A percentile compares a stretch with the other conserved stretches of the same genome.
These are phyloP conservation scores for Vaccinium corymbosum DNA, from an alignment of 148 eudicot genomes.

Conservation along the genomic window DNA sequence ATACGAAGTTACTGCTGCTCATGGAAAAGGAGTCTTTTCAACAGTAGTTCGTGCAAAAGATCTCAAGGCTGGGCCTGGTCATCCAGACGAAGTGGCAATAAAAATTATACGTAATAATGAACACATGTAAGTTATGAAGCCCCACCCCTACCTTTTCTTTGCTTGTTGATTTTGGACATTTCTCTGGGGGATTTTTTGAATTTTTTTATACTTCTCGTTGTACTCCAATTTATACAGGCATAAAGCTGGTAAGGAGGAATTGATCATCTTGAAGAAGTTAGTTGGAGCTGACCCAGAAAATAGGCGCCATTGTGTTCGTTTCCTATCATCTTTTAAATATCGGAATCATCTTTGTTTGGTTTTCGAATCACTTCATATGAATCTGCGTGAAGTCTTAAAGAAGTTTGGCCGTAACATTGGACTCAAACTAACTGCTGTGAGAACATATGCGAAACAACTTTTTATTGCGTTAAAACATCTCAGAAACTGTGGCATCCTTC, in stretches of 20 bases:
- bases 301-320: constrained; percentile 94
- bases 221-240: constrained; percentile 40
- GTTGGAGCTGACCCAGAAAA: constrained; percentile 90
- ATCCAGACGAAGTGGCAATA: constrained; percentile 94
- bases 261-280: constrained; percentile 85
- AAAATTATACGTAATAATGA: constrained; percentile 93
- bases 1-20: constrained; percentile 90
- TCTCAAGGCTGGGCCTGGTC: constrained; percentile 70
- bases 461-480: constrained; percentile 96
- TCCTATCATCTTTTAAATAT: constrained; percentile 83
- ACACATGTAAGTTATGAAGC: constrained; percentile 43
- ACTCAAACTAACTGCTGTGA: constrained; percentile 96
- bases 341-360: constrained; percentile 99
- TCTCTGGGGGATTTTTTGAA: neutral
- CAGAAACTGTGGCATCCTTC: constrained; percentile 91
- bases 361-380: constrained; percentile 99
- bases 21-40: constrained; percentile 98
- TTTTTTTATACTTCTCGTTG: constrained; percentile 39
- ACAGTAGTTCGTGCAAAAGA: constrained; percentile 97
- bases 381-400: constrained; percentile 96
- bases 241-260: constrained; percentile 92
- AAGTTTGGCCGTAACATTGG: constrained; percentile 99
- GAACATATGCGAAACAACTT: constrained; percentile 87
- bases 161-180: neutral
- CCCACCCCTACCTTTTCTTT: constrained; percentile 48